These are phyloP conservation scores for Pseudopediastrum boryanum DNA, from an alignment of 139 green algal species.

Conservation along the genomic window DNA sequence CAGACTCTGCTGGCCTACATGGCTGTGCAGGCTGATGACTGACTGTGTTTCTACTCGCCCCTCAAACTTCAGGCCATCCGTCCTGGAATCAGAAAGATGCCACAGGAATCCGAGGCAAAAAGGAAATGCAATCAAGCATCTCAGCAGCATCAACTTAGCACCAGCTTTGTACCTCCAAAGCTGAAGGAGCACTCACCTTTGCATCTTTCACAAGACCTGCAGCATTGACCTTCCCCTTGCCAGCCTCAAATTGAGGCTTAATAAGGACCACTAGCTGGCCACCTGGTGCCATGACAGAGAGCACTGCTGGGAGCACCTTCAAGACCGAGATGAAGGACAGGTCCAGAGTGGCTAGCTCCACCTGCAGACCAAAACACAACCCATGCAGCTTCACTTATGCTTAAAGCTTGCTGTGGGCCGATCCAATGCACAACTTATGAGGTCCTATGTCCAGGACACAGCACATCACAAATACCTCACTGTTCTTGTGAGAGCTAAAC, in stretches of 20 bases:
- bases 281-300: slow-evolving; percentile 1
- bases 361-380: slow-evolving; percentile 34
- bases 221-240: slow-evolving; percentile 65
- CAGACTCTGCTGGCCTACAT: too few relatives aligned
- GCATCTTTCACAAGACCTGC: slow-evolving; percentile 86
- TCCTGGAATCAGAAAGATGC: neutral
- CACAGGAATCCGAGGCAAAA: neutral
- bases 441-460: too few relatives aligned
- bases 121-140: neutral
- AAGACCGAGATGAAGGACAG: slow-evolving; percentile 96
- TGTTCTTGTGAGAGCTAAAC: too few relatives aligned
- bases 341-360: slow-evolving; percentile 92
- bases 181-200: slow-evolving; percentile 34
- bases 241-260: slow-evolving; percentile 99
- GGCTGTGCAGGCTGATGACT: too few relatives aligned
- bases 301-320: slow-evolving; percentile 67
- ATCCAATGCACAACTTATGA: too few relatives aligned
- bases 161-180: neutral
- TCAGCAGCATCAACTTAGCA: neutral
- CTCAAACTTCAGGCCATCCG: neutral
- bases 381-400: too few relatives aligned
- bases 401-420: too few relatives aligned
- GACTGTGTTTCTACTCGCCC: neutral
- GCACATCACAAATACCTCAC: neutral
- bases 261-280: slow-evolving; percentile 87